Evolutionary conservation across 768 basidiomycete species (phyloP).

Genomic region (Russula ochroleuca): DNA sequence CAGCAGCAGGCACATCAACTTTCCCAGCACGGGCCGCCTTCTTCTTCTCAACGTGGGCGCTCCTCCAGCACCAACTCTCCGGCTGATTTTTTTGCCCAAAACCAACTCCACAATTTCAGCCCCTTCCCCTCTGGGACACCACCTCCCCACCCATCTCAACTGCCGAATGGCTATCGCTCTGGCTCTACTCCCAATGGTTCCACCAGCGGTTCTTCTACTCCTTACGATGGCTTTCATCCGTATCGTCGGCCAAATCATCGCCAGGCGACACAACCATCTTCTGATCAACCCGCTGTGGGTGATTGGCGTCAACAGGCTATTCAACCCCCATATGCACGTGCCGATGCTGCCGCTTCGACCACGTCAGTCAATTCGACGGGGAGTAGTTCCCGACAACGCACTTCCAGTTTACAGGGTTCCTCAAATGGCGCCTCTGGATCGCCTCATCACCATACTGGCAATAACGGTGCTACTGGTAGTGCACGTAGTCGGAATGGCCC

Average conservation of each 20-base stretch:
- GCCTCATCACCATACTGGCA: constrained; percentile 30
- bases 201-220: constrained; percentile 38
- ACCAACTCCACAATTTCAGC: constrained; percentile 51
- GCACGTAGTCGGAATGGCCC: constrained; percentile 26
- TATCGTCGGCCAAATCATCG: constrained; percentile 62
- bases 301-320: constrained; percentile 54
- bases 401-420: constrained; percentile 66
- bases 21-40: constrained; percentile 32
- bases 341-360: constrained; percentile 74
- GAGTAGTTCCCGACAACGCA: constrained; percentile 56
- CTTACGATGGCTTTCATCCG: constrained; percentile 66
- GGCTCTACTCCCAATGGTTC: constrained; percentile 32
- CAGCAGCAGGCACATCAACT: constrained; percentile 30
- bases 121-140: constrained; percentile 70
- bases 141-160: constrained; percentile 51
- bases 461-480: constrained; percentile 26
- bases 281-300: constrained; percentile 29
- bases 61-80: constrained; percentile 39
- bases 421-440: constrained; percentile 37
- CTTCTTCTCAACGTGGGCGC: constrained; percentile 40
- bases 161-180: constrained; percentile 41
- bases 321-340: constrained; percentile 74
- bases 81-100: constrained; percentile 56
- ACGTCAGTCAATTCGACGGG: constrained; percentile 68
- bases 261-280: constrained; percentile 33